These are phyloP conservation scores for Bruguiera hainesii DNA, from an alignment of 441 rosid genomes.

Conservation along the genomic window DNA sequence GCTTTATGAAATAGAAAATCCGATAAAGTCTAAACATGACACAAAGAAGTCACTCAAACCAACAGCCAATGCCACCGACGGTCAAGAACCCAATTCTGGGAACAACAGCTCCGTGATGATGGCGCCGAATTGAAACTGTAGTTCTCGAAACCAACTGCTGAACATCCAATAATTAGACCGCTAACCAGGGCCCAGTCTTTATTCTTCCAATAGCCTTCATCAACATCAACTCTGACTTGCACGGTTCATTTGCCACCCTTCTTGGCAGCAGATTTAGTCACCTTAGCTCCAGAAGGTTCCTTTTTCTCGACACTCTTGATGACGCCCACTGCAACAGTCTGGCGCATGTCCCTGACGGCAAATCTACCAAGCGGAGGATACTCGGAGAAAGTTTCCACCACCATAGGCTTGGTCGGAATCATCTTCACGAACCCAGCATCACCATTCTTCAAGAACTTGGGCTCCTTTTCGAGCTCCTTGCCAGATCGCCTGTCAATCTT, in stretches of 20 bases:
- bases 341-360: slow-evolving; percentile 39
- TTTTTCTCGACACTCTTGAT: slow-evolving; percentile 39
- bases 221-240: background rate
- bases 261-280: slow-evolving; percentile 39
- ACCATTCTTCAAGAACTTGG: slow-evolving; percentile 37
- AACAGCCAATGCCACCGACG: slow-evolving; percentile 39
- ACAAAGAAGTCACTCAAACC: background rate
- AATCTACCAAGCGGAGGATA: slow-evolving; percentile 40
- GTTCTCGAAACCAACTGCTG: slow-evolving; percentile 10
- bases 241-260: background rate
- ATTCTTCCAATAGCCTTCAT: slow-evolving; percentile 14
- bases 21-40: background rate
- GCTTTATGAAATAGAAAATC: background rate
- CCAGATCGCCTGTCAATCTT: slow-evolving; percentile 12
- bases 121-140: slow-evolving; percentile 16
- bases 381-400: slow-evolving; percentile 40
- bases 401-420: slow-evolving; percentile 52
- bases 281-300: slow-evolving; percentile 35
- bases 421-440: slow-evolving; percentile 57
- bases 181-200: slow-evolving; percentile 20
- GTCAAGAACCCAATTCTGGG: slow-evolving; percentile 55
- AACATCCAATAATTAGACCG: slow-evolving; percentile 2
- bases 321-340: slow-evolving; percentile 38
- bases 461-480: slow-evolving; percentile 22
- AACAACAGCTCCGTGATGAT: slow-evolving; percentile 17